A percentile compares a stretch with the other conserved stretches of the same genome.
Conservation (phyloP, 108 stramenopile species). For the Craspedostauros australis region DNA sequence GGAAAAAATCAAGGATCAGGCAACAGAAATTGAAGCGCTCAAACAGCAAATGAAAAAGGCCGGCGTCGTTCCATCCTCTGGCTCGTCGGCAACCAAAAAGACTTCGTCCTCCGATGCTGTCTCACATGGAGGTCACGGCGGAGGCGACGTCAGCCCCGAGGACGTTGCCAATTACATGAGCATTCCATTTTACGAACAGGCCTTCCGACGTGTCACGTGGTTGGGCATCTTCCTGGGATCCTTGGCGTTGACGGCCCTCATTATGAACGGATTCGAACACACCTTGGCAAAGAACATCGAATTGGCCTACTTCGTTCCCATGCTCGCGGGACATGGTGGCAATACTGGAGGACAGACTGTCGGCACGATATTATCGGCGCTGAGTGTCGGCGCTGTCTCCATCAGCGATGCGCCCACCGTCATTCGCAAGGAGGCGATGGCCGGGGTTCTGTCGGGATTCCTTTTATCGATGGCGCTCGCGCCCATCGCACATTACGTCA, state of each 20-base stretch:
- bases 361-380: slow-evolving; percentile 74
- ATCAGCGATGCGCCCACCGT: slow-evolving; percentile 53
- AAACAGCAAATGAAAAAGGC: slow-evolving; percentile 31
- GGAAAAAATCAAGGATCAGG: slow-evolving; percentile 65
- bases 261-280: slow-evolving; percentile 88
- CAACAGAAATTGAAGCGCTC: slow-evolving; percentile 57
- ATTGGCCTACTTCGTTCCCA: slow-evolving; percentile 84
- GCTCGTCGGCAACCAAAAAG: slow-evolving; percentile 6
- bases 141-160: slow-evolving; percentile 23
- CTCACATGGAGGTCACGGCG: slow-evolving; percentile 36
- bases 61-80: background rate
- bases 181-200: slow-evolving; percentile 55
- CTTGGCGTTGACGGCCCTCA: slow-evolving; percentile 72
- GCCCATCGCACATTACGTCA: slow-evolving; percentile 59
- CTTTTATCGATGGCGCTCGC: slow-evolving; percentile 60
- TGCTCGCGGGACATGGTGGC: slow-evolving; percentile 86
- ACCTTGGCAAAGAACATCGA: slow-evolving; percentile 82
- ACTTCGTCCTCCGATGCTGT: slow-evolving; percentile 1
- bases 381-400: slow-evolving; percentile 58
- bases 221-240: slow-evolving; percentile 72
- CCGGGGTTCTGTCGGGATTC: slow-evolving; percentile 63
- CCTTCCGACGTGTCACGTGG: slow-evolving; percentile 70
- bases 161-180: slow-evolving; percentile 40
- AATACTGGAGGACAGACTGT: slow-evolving; percentile 88
- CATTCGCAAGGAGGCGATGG: slow-evolving; percentile 58